These are phyloP conservation scores for Cordia subcordata DNA, from an alignment of 257 asterid species.

Conservation along the genomic window DNA sequence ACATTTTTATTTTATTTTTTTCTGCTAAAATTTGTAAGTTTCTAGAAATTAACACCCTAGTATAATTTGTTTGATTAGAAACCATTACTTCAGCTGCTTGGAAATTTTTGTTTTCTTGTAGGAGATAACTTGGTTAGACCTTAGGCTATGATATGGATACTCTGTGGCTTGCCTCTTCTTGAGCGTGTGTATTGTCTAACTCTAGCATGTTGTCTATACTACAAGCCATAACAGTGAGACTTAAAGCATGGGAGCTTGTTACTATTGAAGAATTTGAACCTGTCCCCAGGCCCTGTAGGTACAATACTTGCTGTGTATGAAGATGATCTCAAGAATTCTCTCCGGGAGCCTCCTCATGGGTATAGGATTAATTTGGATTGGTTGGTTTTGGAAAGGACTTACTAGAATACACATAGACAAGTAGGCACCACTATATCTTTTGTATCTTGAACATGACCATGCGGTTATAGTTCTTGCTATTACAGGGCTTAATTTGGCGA, in stretches of 20 bases:
- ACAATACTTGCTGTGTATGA: conserved; percentile 70
- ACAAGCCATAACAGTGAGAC: conserved; percentile 72
- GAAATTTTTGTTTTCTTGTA: too few species aligned
- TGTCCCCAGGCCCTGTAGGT: conserved; percentile 75
- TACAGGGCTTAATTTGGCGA: conserved; percentile 76
- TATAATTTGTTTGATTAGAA: too few species aligned
- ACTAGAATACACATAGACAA: conserved; percentile 44
- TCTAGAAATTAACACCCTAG: too few species aligned
- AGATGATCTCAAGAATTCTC: conserved; percentile 55
- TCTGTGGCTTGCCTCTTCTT: conserved; percentile 72
- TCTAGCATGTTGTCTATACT: conserved; percentile 66
- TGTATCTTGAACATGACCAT: conserved; percentile 71
- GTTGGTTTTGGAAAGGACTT: conserved; percentile 41
- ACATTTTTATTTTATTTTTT: background rate
- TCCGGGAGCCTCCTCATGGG: conserved; percentile 63
- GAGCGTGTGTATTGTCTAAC: conserved; percentile 75
- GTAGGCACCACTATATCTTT: conserved; percentile 67
- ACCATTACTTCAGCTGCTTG: too few species aligned
- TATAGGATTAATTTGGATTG: conserved; percentile 61
- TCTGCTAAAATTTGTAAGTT: too few species aligned
- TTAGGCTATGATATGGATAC: conserved; percentile 48
- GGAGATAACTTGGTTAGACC: conserved; percentile 14
- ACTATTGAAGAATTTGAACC: conserved; percentile 70
- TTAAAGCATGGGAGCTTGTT: conserved; percentile 65
- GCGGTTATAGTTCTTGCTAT: conserved; percentile 78